phyloP scores from a whole-genome alignment of 306 rosid genomes.

The Lathyrus sativus region DNA sequence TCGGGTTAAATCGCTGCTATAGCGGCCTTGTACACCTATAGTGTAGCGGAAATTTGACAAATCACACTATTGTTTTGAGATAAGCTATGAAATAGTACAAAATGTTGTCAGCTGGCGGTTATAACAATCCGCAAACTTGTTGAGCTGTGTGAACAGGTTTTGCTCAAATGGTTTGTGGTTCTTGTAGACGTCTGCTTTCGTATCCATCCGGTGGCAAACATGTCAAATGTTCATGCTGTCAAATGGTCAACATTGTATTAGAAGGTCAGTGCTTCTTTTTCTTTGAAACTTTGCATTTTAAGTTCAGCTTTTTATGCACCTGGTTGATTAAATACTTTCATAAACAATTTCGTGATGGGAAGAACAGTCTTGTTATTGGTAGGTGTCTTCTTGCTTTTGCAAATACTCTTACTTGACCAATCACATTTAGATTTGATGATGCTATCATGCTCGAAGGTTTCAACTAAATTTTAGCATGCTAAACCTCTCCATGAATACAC shows the following conservation, averaged over 20 bases:
- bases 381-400: not conserved
- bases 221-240: conserved; percentile 86
- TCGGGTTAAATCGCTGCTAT: too few species aligned
- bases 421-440: too few species aligned
- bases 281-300: conserved; percentile 9
- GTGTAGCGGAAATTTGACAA: too few species aligned
- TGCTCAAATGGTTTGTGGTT: conserved; percentile 92
- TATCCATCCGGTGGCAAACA: conserved; percentile 71
- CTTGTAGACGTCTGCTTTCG: conserved; percentile 76
- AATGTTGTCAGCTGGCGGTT: too few species aligned
- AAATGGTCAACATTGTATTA: conserved; percentile 73
- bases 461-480: too few species aligned
- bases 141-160: conserved; percentile 50
- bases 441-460: too few species aligned
- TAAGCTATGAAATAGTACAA: too few species aligned
- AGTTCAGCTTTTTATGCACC: conserved; percentile 4
- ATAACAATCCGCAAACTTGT: conserved; percentile 5
- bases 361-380: not conserved
- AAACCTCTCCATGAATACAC: too few species aligned
- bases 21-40: too few species aligned
- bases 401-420: too few species aligned
- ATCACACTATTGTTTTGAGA: too few species aligned
- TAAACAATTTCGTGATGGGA: conserved; percentile 4
- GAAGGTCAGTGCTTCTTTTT: conserved; percentile 55
- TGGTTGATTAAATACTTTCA: conserved; percentile 10